These are phyloP conservation scores for Aurifilum marmelostoma DNA, from an alignment of 2,329 filamentous ascomycete genomes.

Conservation along the genomic window DNA sequence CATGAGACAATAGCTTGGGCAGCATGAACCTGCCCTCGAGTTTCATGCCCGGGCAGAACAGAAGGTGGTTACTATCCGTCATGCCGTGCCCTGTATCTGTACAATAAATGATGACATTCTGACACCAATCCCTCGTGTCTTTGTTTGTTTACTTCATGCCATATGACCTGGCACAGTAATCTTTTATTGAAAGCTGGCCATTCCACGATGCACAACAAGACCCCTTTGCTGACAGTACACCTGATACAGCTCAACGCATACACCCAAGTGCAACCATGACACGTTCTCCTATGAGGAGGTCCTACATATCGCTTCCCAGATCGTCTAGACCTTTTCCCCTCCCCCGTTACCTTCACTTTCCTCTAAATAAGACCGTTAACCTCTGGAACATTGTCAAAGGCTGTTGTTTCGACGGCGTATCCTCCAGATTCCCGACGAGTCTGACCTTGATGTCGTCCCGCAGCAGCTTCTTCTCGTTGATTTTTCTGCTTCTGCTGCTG, in stretches of 20 bases:
- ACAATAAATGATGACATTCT: slow-evolving; percentile 28
- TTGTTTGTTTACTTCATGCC: neutral
- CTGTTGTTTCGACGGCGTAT: neutral
- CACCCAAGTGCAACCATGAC: neutral
- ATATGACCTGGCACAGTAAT: neutral
- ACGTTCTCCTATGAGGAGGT: neutral
- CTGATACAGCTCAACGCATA: neutral
- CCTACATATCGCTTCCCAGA: neutral
- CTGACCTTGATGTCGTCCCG: neutral
- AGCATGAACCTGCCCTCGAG: neutral
- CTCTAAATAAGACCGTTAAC: neutral
- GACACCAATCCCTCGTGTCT: neutral
- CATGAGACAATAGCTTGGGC: neutral
- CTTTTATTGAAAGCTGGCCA: neutral
- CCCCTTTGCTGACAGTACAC: neutral
- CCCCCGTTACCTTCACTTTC: neutral
- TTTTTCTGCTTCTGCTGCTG: neutral
- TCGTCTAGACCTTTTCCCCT: neutral
- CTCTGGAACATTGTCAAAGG: too few relatives aligned
- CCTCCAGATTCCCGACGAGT: neutral
- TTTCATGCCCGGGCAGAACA: slow-evolving; percentile 11
- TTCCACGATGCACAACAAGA: neutral
- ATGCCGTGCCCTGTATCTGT: slow-evolving; percentile 32
- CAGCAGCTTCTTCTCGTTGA: neutral
- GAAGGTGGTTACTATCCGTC: neutral